phyloP scores from a whole-genome alignment of 306 rosid species.

The Trichosanthes cucumerina region DNA sequence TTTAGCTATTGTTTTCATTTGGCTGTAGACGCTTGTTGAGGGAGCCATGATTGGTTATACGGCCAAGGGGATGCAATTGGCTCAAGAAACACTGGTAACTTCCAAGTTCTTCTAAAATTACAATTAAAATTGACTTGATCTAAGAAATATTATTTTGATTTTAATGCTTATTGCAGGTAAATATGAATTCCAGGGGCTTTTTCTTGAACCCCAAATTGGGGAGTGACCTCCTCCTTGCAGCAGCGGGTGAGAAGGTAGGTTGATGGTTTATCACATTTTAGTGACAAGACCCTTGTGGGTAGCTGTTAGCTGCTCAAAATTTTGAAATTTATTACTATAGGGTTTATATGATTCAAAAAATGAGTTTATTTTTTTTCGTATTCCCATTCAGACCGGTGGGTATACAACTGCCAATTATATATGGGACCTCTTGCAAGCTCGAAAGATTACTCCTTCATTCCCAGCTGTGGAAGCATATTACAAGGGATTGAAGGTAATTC shows the following conservation, averaged over 20 bases:
- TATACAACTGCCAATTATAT: conserved; percentile 76
- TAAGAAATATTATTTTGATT: not conserved
- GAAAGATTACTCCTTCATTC: conserved; percentile 26
- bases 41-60: conserved; percentile 94
- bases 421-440: conserved; percentile 85
- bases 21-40: conserved; percentile 60
- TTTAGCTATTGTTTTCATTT: conserved; percentile 18
- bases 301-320: not conserved
- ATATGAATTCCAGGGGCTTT: conserved; percentile 46
- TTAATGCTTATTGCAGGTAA: conserved; percentile 32
- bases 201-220: conserved; percentile 36
- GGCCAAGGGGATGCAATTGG: conserved; percentile 80
- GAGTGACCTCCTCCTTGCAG: conserved; percentile 61
- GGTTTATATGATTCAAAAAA: not conserved
- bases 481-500: conserved; percentile 71
- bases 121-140: conserved; percentile 1
- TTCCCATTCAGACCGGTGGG: conserved; percentile 62
- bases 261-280: not conserved
- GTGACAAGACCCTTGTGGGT: conserved; percentile 5
- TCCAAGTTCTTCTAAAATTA: not conserved
- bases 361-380: not conserved
- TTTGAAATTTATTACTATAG: not conserved
- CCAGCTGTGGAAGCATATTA: conserved; percentile 71
- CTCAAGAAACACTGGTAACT: conserved; percentile 66
- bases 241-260: conserved; percentile 84